Evolutionary conservation across 345 rosid genomes (phyloP).

Genomic region (Geranium rotundifolium): DNA sequence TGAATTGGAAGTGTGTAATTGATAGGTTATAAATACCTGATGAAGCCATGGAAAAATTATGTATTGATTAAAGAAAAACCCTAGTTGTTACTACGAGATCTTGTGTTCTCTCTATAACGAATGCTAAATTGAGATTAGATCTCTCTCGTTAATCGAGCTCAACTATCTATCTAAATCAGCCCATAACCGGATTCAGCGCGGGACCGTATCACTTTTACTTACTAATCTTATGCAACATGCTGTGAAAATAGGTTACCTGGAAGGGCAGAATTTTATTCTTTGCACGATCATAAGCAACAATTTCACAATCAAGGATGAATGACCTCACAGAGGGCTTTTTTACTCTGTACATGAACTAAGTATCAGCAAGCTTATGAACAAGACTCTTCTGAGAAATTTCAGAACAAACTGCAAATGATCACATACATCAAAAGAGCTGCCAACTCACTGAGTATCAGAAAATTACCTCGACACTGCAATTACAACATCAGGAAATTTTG

Average conservation of each 20-base stretch:
- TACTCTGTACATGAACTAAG: slow-evolving; percentile 37
- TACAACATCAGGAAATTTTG: slow-evolving; percentile 83
- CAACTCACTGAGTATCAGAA: neutral
- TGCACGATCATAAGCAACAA: slow-evolving; percentile 80
- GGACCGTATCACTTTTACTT: no score
- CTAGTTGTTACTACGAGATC: no score
- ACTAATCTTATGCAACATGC: neutral
- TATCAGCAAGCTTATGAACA: neutral
- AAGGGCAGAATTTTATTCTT: slow-evolving; percentile 74
- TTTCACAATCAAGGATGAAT: slow-evolving; percentile 83
- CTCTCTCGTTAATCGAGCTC: no score
- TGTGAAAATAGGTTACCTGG: slow-evolving; percentile 44
- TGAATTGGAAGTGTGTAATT: no score
- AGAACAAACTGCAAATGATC: no score
- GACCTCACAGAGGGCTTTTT: slow-evolving; percentile 62
- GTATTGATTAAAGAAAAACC: no score
- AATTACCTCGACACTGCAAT: slow-evolving; percentile 55
- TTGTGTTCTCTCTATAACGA: no score
- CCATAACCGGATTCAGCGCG: no score
- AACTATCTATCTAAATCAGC: no score
- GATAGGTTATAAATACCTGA: no score
- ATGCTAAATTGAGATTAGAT: no score
- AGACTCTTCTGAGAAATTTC: neutral
- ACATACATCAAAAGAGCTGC: neutral
- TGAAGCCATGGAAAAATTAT: no score